Evolutionary conservation across 2,329 filamentous ascomycete genomes (phyloP), one percentile per base, ranked within the genome.

Genomic region (Apiospora arundinis): DNA sequence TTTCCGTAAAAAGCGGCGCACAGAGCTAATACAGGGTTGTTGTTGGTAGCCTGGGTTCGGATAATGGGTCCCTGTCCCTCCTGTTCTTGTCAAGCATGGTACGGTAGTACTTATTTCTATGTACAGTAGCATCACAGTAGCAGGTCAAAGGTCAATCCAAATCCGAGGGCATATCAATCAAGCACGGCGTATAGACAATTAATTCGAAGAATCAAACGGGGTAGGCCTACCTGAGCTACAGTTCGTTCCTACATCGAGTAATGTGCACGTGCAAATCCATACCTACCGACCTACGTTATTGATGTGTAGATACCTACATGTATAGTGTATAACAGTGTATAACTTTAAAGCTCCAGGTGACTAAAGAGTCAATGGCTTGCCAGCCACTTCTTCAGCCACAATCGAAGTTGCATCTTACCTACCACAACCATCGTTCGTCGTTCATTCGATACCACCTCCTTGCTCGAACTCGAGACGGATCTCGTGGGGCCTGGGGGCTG

Each of bases 351-450:
- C 12, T 46, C 21, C 28, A 28, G 46, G 16, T 12, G 23, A 16
- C 25, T 25, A 16, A n/a, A n/a, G n/a, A n/a, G 25, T 32, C 28
- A 32, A 37, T 46, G 14, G 14, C 9, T 4, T 56, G 28, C 70
- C 49, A 71, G 65, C 69, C 69, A 70, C 69, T 37, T 65, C 32
- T 65, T 45, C 69, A 52, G 69, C 48, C 40, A 69, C 67, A 71
- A 37, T 46, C 8, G 56, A 1, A 40, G n/a, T 25, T 8, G 23
- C 49, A 56, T n/a, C 21, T 40, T 32, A 5, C 14, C 16, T 37
- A 25, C 25, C 16, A 56, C 18, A 60, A 37, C 7, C 25, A 28
- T 18, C 49, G 52, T 37, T 60, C 52, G 52, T 37, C 52, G 52
- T 60, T 63, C 18, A 28, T 63, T 37, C 2, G 56, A 12, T 60